Base-by-base conservation (phyloP, 1,284 basidiomycete species). In the Moniliophthora roreri region DNA sequence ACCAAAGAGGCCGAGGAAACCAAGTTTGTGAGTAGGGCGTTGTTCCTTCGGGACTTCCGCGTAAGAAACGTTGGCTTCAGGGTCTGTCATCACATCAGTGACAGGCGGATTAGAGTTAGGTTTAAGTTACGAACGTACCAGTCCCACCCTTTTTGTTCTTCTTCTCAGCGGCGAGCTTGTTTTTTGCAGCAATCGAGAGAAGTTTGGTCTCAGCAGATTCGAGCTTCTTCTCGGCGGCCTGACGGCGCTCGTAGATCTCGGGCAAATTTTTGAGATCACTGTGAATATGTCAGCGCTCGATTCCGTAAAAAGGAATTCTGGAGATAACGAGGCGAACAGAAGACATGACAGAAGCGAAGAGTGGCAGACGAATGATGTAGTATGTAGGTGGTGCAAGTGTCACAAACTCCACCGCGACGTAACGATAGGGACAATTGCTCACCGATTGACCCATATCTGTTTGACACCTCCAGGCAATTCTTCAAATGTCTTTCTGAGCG, bases 391-490 rank as follows among this genome's bases (percentile, higher is more conserved):
- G 28, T 15, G 46, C 8, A 37, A 28, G 32, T 24, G 20, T 16
- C n/a, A 15, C 15, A 40, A 16, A 21, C n/a, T 42, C n/a, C 20
- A 42, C 24, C 20, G n/a, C n/a, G n/a, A n/a, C n/a, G n/a, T 13
- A 21, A 21, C 20, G 20, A 42, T n/a, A 44, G 21, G 38, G 32
- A 15, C n/a, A 16, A 10, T 15, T 11, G 60, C 70, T 34, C 56
- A 78, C 77, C 87, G 81, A 68, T 93, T 93, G 39, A 98, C 78
- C 95, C 96, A 99, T 32, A 99, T 83, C 55, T 86, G 84, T 60
- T 85, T 86, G 4, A 94, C 88, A 16, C 93, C 93, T 6, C 93
- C 93, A 1, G 93, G 92, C 4, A 95, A 76, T 57, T 84, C 78
- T 23, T 80, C 78, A 67, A 87, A 93, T n/a, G 91, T 69, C 53